Evolutionary conservation across 202 grass and related monocot genomes (phyloP), one percentile per base, ranked within the genome.

Genomic region (Tripidium arundinaceum): DNA sequence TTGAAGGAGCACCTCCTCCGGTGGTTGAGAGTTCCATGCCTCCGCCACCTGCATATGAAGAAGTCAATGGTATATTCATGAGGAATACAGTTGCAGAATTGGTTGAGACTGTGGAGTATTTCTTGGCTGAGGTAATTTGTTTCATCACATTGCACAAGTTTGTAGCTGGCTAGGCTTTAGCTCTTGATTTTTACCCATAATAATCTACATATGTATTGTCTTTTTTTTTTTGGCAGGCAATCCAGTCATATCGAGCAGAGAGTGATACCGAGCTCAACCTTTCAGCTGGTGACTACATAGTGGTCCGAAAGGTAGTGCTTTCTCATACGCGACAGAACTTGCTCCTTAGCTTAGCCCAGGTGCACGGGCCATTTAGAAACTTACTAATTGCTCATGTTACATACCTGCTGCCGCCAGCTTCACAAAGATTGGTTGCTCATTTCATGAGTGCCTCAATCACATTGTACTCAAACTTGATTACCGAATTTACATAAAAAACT

Each of bases 1-100:
- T 99, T 73, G 96, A 99, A 84, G 89, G 90, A 45, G 77, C 89
- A 49, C 94, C 94, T 81, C 86, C 66, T 84, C 89, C 87, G 16
- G 79, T 65, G 8, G 69, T 92, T 60, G 89, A 87, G 62, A 86
- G 83, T 81, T 91, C 84, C 81, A 91, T 87, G 77, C 85, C 91
- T 10, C 85, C 81, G 0, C 96, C 96, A 27, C 92, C 90, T 61
- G 66, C 96, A 70, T 99, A 99, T 86, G 96, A 99, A 91, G 96
- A 99, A 91, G 77, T 86, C 27, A 95, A 99, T 8, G 90, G 90
- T 69, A 80, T 93, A 59, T 93, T 91, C 84, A 74, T 86, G 80
- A 83, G 87, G 60, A 83, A 70, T 21, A 89, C 86, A 67, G 80
- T 90, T 63, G 86, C 84, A 78, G 88, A 77, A 80, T 85, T 91